A percentile compares a stretch with the other conserved stretches of the same genome.
Evolutionary conservation across 2,329 filamentous ascomycete genomes (phyloP).

Genomic region (Colletotrichum tanaceti): DNA sequence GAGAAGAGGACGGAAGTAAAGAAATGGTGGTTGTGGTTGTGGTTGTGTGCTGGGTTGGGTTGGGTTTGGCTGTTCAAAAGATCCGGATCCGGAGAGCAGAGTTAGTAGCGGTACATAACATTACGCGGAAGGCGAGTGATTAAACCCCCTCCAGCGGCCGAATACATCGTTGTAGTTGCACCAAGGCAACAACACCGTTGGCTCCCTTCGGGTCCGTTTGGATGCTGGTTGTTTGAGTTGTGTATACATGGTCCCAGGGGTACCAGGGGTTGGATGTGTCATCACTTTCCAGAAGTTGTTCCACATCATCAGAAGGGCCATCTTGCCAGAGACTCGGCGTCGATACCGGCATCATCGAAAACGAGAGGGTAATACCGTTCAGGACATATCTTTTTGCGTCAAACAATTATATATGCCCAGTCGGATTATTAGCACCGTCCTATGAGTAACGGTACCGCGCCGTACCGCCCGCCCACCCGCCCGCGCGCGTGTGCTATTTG

Average conservation of each 20-base stretch:
- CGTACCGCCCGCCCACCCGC: not conserved
- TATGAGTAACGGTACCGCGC: not conserved
- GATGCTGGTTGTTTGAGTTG: not conserved
- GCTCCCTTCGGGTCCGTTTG: not conserved
- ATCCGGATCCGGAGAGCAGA: not conserved
- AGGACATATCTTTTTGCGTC: not conserved
- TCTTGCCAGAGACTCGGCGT: not conserved
- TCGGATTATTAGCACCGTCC: constrained; percentile 7
- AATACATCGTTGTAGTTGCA: not conserved
- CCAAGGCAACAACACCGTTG: not conserved
- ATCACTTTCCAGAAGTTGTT: too few species aligned
- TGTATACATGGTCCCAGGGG: not conserved
- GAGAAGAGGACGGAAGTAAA: not conserved
- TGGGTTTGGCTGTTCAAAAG: too few species aligned
- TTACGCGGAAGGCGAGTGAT: not conserved
- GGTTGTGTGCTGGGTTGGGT: too few species aligned
- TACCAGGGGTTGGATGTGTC: too few species aligned
- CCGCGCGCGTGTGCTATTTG: not conserved
- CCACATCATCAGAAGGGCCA: not conserved
- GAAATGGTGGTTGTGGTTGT: too few species aligned
- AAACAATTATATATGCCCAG: not conserved
- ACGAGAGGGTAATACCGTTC: too few species aligned
- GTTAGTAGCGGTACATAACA: not conserved
- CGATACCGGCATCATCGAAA: not conserved
- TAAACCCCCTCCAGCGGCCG: not conserved